These are phyloP conservation scores for Setaria viridis DNA, from an alignment of 202 grass and related monocot genomes.

Conservation along the genomic window DNA sequence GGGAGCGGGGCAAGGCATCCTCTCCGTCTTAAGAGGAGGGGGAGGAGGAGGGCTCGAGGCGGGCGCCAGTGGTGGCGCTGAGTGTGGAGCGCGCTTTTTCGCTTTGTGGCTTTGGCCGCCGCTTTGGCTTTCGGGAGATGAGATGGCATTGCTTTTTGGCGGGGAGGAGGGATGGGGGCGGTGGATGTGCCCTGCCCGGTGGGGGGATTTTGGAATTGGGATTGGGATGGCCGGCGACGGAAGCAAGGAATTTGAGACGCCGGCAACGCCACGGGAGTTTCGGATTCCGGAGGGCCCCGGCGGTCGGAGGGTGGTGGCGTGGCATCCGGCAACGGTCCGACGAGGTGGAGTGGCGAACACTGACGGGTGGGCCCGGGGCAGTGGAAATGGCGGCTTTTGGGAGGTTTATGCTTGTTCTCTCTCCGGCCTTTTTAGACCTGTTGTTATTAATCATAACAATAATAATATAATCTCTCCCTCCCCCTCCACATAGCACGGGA, in stretches of 20 bases:
- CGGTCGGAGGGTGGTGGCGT: background rate
- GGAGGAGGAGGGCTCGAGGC: conserved; percentile 17
- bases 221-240: conserved; percentile 32
- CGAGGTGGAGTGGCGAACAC: background rate
- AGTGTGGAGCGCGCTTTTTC: conserved; percentile 61
- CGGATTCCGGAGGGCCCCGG: background rate
- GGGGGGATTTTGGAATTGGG: background rate
- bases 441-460: too few species aligned
- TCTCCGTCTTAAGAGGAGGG: conserved; percentile 34
- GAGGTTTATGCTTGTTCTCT: background rate
- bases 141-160: conserved; percentile 33
- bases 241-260: conserved; percentile 60
- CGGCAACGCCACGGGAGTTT: conserved; percentile 22
- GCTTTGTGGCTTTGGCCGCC: conserved; percentile 57
- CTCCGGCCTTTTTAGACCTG: too few species aligned
- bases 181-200: background rate
- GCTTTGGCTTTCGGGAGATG: conserved; percentile 34
- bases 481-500: too few species aligned
- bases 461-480: background rate
- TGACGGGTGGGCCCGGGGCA: background rate
- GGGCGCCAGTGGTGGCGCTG: background rate
- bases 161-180: background rate
- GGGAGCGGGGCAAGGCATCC: conserved; percentile 44
- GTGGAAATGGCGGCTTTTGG: background rate
- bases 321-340: background rate